phyloP scores from a whole-genome alignment of 805 yeast species.

The Kazachstania psychrophila region DNA sequence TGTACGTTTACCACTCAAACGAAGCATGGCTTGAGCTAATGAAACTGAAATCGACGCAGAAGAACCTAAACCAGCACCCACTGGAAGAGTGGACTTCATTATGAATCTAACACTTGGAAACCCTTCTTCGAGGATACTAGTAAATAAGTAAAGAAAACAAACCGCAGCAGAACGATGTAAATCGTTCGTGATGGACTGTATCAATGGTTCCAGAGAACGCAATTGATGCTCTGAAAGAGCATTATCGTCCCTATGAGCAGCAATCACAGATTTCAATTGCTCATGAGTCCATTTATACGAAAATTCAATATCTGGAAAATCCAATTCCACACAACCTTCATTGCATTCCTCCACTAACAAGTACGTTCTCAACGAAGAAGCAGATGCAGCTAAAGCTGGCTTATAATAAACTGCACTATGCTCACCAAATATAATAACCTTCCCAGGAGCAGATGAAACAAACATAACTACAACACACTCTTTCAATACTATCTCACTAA shows the following conservation, averaged over 20 bases:
- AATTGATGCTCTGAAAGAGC: not conserved
- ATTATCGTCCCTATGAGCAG: not conserved
- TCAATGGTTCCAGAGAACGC: not conserved
- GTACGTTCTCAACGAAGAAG: slow-evolving; percentile 70
- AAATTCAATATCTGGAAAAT: slow-evolving; percentile 77
- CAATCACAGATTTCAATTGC: not conserved
- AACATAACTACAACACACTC: slow-evolving; percentile 30
- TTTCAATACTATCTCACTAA: too few relatives aligned
- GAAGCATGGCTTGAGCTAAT: slow-evolving; percentile 60
- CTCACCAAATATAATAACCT: slow-evolving; percentile 91
- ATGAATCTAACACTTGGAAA: slow-evolving; percentile 47
- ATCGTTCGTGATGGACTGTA: slow-evolving; percentile 31
- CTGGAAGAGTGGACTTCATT: slow-evolving; percentile 77
- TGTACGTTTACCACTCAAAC: not conserved
- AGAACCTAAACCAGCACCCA: slow-evolving; percentile 95
- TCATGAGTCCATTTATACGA: slow-evolving; percentile 47
- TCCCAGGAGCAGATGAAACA: slow-evolving; percentile 89
- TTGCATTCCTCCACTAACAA: slow-evolving; percentile 44
- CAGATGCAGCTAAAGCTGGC: slow-evolving; percentile 94
- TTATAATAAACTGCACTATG: slow-evolving; percentile 90
- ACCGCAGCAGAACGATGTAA: slow-evolving; percentile 71
- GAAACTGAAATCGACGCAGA: slow-evolving; percentile 87
- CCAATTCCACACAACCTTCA: slow-evolving; percentile 39
- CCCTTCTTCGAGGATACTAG: slow-evolving; percentile 39
- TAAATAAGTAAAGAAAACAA: slow-evolving; percentile 80